Evolutionary conservation across 345 rosid genomes (phyloP).

Genomic region (Ceriops tagal): DNA sequence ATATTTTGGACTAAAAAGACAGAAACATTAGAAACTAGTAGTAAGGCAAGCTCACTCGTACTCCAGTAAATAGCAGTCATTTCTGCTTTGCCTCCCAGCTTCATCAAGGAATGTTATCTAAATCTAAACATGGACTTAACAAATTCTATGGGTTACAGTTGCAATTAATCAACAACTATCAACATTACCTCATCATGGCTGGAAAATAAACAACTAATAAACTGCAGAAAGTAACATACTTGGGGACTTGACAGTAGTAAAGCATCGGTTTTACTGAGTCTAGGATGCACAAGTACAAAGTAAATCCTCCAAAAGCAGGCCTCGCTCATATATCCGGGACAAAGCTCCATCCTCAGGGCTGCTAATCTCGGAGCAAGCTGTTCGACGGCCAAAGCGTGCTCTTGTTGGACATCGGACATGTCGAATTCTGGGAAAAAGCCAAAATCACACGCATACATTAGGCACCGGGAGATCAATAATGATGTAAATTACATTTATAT

Average conservation of each 20-base stretch:
- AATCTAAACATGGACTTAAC: background rate
- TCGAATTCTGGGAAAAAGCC: conserved; percentile 55
- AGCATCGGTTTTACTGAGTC: conserved; percentile 74
- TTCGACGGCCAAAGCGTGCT: conserved; percentile 88
- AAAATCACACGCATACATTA: too few species aligned
- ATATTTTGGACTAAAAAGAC: background rate
- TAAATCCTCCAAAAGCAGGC: conserved; percentile 96
- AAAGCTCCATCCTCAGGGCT: conserved; percentile 79
- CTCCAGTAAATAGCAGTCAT: too few species aligned
- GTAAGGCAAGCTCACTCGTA: too few species aligned
- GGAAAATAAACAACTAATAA: background rate
- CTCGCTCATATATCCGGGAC: conserved; percentile 90
- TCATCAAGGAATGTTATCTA: background rate
- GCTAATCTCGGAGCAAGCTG: conserved; percentile 75
- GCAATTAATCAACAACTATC: background rate
- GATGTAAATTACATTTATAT: too few species aligned
- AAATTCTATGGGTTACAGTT: background rate
- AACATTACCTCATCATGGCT: background rate
- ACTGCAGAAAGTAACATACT: conserved; percentile 36
- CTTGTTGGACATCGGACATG: conserved; percentile 90
- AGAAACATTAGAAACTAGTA: too few species aligned
- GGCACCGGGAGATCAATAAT: too few species aligned
- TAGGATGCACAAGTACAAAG: conserved; percentile 89
- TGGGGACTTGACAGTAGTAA: conserved; percentile 76
- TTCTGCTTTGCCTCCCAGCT: background rate